Base-by-base conservation (phyloP, 2,329 filamentous ascomycete species). In the Nemania bipapillata region DNA sequence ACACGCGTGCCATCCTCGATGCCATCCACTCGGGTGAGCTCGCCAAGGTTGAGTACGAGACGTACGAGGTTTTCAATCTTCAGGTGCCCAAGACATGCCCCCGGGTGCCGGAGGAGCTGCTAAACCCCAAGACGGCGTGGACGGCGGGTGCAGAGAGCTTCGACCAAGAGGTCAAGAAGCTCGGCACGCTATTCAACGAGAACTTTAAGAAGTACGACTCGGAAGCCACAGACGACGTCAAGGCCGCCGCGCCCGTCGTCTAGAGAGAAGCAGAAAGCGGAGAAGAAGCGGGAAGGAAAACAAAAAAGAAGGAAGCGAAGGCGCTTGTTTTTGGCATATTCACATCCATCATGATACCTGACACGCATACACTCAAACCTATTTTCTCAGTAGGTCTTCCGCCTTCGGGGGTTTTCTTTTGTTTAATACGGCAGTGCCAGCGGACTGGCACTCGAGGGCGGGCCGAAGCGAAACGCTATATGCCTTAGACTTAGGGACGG, bases 21-120 rank as follows among this genome's bases (percentile, higher is more conserved):
- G 92, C 95, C 80, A 97, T 99, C 84, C 96, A 99, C 91, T 94
- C 89, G 60, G 96, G 96, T 76, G 93, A 97, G 84, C 92, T 99
- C 74, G 94, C 94, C 79, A 92, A 97, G 77, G 91, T 89, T 71
- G 91, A 97, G 83, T 99, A 93, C 84, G 96, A 99, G 87, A 93
- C 85, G 74, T 99, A 99, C 85, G 93, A 94, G 47, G 90, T 94
- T 73, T 99, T 99, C 90, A 97, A 97, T 87, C 91, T 99, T 66
- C 88, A 91, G 79, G 93, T 99, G n/a, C 96, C 96, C 81, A 97
- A 91, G 86, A 85, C 89, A 57, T 98, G 95, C 88, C 89, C 92
- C 72, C 91, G 90, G 79, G 96, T 99, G 8, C 96, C 96, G 59
- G 86, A 89, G 69, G 95, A 98, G 85, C 87, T 99, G 42, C 90